Evolutionary conservation across 306 rosid species (phyloP).

Genomic region (barrel medic (Medicago truncatula)): MtrunA17r5.0-ANR NC_053042.1:12021501-12022000

Average conservation of each 20-base stretch:
- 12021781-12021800: slow-evolving; percentile 46
- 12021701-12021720: slow-evolving; percentile 36
- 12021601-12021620: slow-evolving; percentile 95
- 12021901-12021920: slow-evolving; percentile 97
- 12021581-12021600: slow-evolving; percentile 95
- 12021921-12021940: slow-evolving; percentile 35
- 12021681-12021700: slow-evolving; percentile 24
- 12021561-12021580: slow-evolving; percentile 75
- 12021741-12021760: slow-evolving; percentile 24
- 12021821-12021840: slow-evolving; percentile 86
- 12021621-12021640: slow-evolving; percentile 79
- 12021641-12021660: slow-evolving; percentile 47
- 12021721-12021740: slow-evolving; percentile 34
- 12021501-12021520: slow-evolving; percentile 24
- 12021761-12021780: slow-evolving; percentile 40
- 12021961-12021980: slow-evolving; percentile 1
- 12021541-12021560: slow-evolving; percentile 76
- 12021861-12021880: slow-evolving; percentile 84
- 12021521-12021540: slow-evolving; percentile 39
- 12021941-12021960: slow-evolving; percentile 27
- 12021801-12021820: slow-evolving; percentile 39
- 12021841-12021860: slow-evolving; percentile 87
- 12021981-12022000: slow-evolving; percentile 2
- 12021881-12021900: slow-evolving; percentile 82
- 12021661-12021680: slow-evolving; percentile 38